Evolutionary conservation across 306 rosid genomes (phyloP).

Genomic region (Gastrolobium villosum): DNA sequence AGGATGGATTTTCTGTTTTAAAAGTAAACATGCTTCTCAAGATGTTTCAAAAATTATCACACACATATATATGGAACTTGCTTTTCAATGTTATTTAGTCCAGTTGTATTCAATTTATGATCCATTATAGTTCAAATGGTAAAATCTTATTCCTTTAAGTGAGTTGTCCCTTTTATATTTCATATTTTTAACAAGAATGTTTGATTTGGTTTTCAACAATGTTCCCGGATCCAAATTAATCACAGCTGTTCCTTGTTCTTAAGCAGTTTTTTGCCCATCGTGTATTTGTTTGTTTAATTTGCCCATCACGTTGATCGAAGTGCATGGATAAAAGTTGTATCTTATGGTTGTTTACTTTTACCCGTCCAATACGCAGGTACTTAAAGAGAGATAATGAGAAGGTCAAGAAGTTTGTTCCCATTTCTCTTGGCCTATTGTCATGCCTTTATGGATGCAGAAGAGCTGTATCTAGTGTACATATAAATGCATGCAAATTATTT

Average conservation of each 20-base stretch:
- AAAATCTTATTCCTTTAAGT: conserved; percentile 27
- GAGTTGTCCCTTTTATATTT: conserved; percentile 14
- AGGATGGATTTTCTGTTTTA: conserved; percentile 26
- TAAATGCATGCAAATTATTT: conserved; percentile 68
- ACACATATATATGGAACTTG: conserved; percentile 15
- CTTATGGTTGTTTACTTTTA: conserved; percentile 47
- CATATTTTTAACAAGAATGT: neutral
- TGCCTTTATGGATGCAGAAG: conserved; percentile 86
- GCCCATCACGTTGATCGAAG: neutral
- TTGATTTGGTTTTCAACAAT: conserved; percentile 42
- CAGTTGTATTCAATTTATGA: conserved; percentile 32
- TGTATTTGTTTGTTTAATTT: conserved; percentile 32
- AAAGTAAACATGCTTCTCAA: conserved; percentile 21
- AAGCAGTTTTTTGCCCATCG: conserved; percentile 14
- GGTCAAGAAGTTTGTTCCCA: conserved; percentile 71
- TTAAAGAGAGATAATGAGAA: conserved; percentile 65
- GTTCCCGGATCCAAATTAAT: conserved; percentile 35
- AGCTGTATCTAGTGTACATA: conserved; percentile 48
- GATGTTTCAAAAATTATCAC: conserved; percentile 21
- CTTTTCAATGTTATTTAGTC: conserved; percentile 36
- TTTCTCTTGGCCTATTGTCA: conserved; percentile 83
- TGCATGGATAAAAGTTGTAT: conserved; percentile 29
- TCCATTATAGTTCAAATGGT: conserved; percentile 28
- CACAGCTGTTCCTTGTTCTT: conserved; percentile 36
- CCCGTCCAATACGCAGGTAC: conserved; percentile 58